Percentiles rank a stretch among this genome's conserved stretches.
phyloP scores from a whole-genome alignment of 176 grass and related monocot species.

The Aechmea fasciata region DNA sequence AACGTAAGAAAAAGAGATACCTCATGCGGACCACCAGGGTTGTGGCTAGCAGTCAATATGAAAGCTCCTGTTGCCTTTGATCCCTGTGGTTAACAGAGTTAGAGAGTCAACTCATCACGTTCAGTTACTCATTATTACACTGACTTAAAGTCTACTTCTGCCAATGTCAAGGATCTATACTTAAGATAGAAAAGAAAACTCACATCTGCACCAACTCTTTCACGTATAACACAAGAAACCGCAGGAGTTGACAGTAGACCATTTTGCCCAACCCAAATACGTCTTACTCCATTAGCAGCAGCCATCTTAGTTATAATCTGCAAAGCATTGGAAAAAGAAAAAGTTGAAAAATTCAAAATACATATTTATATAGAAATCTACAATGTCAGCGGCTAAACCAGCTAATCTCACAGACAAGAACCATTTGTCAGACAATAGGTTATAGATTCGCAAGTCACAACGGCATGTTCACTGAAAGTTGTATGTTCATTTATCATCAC shows the following conservation, averaged over 20 bases:
- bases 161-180: not conserved
- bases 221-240: slow-evolving; percentile 87
- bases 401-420: not conserved
- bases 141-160: too few species aligned
- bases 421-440: not conserved
- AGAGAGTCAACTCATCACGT: slow-evolving; percentile 8
- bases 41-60: slow-evolving; percentile 95
- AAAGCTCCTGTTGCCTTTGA: slow-evolving; percentile 90
- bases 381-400: not conserved
- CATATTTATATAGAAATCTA: not conserved
- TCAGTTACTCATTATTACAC: not conserved
- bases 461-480: not conserved
- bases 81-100: slow-evolving; percentile 45
- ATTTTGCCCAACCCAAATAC: slow-evolving; percentile 89
- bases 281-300: slow-evolving; percentile 85
- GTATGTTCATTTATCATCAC: not conserved
- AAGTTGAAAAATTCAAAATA: not conserved
- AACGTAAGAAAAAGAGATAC: slow-evolving; percentile 35
- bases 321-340: slow-evolving; percentile 12
- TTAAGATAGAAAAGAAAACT: slow-evolving; percentile 27
- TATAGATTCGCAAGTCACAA: not conserved
- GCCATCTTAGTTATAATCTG: slow-evolving; percentile 98
- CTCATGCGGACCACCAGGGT: slow-evolving; percentile 82
- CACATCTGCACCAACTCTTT: slow-evolving; percentile 90
- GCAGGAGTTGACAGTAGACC: slow-evolving; percentile 90